Conservation (phyloP, 371 early-diverging fungal species). For the Haplosporangium sp. region DNA sequence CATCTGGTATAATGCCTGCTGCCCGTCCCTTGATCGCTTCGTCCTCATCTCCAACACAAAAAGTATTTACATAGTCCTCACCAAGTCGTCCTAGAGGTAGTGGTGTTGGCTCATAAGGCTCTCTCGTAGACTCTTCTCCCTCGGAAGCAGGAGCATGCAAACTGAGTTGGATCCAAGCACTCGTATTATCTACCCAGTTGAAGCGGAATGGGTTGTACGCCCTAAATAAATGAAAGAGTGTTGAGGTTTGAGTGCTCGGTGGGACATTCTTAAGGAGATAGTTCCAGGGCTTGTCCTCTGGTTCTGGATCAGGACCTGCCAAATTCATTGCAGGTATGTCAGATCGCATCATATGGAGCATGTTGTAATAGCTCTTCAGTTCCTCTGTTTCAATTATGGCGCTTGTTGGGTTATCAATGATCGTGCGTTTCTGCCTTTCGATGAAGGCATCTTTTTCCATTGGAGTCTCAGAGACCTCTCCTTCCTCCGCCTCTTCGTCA, state of each 20-base stretch:
- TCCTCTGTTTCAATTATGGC: constrained; percentile 26
- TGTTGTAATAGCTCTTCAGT: constrained; percentile 56
- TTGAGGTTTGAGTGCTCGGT: constrained; percentile 45
- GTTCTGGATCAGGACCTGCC: constrained; percentile 57
- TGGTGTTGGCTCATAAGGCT: constrained; percentile 19
- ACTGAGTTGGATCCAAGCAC: constrained; percentile 61
- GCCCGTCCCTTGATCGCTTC: constrained; percentile 29
- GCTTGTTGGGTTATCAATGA: constrained; percentile 40
- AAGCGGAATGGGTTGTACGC: constrained; percentile 57
- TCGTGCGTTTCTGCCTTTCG: constrained; percentile 24
- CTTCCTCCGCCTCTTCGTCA: constrained; percentile 37
- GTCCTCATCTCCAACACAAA: constrained; percentile 24
- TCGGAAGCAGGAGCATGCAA: constrained; percentile 17
- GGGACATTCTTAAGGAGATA: constrained; percentile 64
- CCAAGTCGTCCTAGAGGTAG: constrained; percentile 34
- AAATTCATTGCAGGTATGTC: constrained; percentile 63
- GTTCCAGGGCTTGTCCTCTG: constrained; percentile 48
- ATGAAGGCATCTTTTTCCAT: constrained; percentile 31
- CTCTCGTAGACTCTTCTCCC: constrained; percentile 17
- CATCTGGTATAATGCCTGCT: constrained; percentile 25
- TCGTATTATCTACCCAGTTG: constrained; percentile 59
- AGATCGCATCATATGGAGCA: constrained; percentile 62
- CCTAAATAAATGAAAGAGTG: constrained; percentile 60
- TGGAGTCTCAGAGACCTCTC: constrained; percentile 18
- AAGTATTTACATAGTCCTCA: constrained; percentile 31